phyloP scores from a whole-genome alignment of 73 alveolate genomes.

The Paramecium caudatum region DNA sequence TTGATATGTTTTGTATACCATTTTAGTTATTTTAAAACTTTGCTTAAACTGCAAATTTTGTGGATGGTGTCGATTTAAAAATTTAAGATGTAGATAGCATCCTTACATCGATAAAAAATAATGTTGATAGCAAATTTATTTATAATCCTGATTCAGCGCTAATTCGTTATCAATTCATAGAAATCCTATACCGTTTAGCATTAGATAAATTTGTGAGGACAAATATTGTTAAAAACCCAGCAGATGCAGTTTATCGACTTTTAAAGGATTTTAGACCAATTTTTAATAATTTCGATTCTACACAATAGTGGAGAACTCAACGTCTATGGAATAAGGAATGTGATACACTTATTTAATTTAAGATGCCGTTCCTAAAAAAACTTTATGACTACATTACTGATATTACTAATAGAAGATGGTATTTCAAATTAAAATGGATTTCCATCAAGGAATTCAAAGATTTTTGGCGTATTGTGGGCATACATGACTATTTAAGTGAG shows the following conservation, averaged over 20 bases:
- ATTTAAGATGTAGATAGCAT: constrained; percentile 14
- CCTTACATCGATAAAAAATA: constrained; percentile 28
- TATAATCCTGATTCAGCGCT: constrained; percentile 76
- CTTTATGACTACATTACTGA: constrained; percentile 74
- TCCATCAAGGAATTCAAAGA: constrained; percentile 85
- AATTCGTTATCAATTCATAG: constrained; percentile 65
- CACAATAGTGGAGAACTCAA: constrained; percentile 80
- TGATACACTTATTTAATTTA: constrained; percentile 73
- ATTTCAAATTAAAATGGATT: constrained; percentile 76
- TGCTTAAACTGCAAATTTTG: background rate
- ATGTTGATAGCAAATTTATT: constrained; percentile 7
- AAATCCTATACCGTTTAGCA: constrained; percentile 66
- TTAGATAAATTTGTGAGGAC: constrained; percentile 75
- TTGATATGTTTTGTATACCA: constrained; percentile 69
- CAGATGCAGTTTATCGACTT: constrained; percentile 78
- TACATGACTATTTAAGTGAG: constrained; percentile 85
- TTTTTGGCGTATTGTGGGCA: constrained; percentile 77
- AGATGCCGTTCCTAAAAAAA: constrained; percentile 70
- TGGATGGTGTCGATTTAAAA: constrained; percentile 41
- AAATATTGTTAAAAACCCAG: constrained; percentile 59
- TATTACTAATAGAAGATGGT: constrained; percentile 52
- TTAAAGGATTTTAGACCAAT: constrained; percentile 71
- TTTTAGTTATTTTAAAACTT: constrained; percentile 70
- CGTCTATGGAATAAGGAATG: constrained; percentile 81
- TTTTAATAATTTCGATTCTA: constrained; percentile 13